Percentiles rank a stretch among this genome's conserved stretches.
Evolutionary conservation across 2,329 filamentous ascomycete species (phyloP).

Genomic region (Byssochlamys sp.): DNA sequence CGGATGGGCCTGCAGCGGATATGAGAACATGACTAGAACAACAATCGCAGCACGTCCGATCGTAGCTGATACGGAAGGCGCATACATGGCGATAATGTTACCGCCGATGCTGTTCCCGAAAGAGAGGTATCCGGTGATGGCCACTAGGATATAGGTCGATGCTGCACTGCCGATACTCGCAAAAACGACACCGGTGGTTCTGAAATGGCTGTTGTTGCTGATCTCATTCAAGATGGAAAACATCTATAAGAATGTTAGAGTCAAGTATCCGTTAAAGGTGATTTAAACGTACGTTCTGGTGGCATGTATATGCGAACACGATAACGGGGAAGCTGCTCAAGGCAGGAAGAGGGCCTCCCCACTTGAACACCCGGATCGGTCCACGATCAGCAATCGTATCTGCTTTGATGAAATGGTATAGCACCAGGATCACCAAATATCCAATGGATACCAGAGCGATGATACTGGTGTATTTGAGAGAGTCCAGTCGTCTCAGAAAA

Average conservation of each 20-base stretch:
- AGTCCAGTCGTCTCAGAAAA: slow-evolving; percentile 83
- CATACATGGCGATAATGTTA: slow-evolving; percentile 89
- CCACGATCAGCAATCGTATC: slow-evolving; percentile 68
- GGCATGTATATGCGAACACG: slow-evolving; percentile 98
- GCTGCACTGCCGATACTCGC: slow-evolving; percentile 84
- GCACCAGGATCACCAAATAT: slow-evolving; percentile 83
- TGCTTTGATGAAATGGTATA: slow-evolving; percentile 75
- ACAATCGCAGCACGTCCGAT: slow-evolving; percentile 94
- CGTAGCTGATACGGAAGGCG: slow-evolving; percentile 69
- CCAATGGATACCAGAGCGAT: slow-evolving; percentile 85
- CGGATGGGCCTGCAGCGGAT: slow-evolving; percentile 89
- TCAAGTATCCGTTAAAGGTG: not conserved
- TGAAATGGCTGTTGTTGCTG: slow-evolving; percentile 66
- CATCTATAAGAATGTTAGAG: slow-evolving; percentile 55
- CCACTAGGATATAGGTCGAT: slow-evolving; percentile 77
- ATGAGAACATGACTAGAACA: slow-evolving; percentile 88
- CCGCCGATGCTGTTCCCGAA: slow-evolving; percentile 83
- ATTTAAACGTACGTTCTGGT: slow-evolving; percentile 69
- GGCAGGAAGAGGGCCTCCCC: slow-evolving; percentile 67
- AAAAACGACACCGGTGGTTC: slow-evolving; percentile 67
- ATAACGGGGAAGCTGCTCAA: slow-evolving; percentile 86
- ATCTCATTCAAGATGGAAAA: slow-evolving; percentile 98
- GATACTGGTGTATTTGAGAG: slow-evolving; percentile 91
- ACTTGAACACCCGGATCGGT: slow-evolving; percentile 64
- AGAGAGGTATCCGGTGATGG: slow-evolving; percentile 88